Conservation (phyloP, 805 yeast species). For the Pichia gijzeniarum region DNA sequence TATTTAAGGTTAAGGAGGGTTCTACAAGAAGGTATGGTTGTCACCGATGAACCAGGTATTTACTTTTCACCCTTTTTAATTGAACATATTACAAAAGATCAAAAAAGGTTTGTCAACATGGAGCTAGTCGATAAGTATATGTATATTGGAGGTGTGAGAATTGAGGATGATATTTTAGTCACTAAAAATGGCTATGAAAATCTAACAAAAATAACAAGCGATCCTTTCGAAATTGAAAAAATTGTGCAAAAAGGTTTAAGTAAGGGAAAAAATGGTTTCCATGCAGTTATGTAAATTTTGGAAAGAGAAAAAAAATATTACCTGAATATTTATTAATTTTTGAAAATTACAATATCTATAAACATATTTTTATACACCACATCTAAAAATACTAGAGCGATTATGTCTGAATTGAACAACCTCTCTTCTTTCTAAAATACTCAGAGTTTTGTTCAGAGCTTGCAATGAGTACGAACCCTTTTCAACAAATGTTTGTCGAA, state of each 20-base stretch:
- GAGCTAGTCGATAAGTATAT: conserved; percentile 69
- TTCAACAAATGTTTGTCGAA: conserved; percentile 75
- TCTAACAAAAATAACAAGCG: conserved; percentile 76
- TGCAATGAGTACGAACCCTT: conserved; percentile 50
- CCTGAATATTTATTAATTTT: too few relatives aligned
- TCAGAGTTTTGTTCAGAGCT: conserved; percentile 78
- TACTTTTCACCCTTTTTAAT: conserved; percentile 83
- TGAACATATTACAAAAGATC: conserved; percentile 35
- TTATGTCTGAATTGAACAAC: conserved; percentile 85
- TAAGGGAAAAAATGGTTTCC: conserved; percentile 60
- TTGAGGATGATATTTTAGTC: conserved; percentile 86
- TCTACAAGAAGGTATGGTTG: conserved; percentile 69
- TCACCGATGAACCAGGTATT: conserved; percentile 93
- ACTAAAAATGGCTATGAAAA: conserved; percentile 74
- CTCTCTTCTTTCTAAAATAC: conserved; percentile 77
- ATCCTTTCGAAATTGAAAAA: conserved; percentile 72
- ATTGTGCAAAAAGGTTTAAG: conserved; percentile 61
- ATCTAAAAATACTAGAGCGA: conserved; percentile 71
- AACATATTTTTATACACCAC: conserved; percentile 41
- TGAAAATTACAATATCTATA: background rate
- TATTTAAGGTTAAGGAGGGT: conserved; percentile 77
- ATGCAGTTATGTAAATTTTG: conserved; percentile 27
- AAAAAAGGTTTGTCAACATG: conserved; percentile 52
- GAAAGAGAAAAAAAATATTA: too few relatives aligned
- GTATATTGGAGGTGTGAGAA: conserved; percentile 95